phyloP scores from a whole-genome alignment of 139 green algal genomes.

The Chlamydomonas incerta region DNA sequence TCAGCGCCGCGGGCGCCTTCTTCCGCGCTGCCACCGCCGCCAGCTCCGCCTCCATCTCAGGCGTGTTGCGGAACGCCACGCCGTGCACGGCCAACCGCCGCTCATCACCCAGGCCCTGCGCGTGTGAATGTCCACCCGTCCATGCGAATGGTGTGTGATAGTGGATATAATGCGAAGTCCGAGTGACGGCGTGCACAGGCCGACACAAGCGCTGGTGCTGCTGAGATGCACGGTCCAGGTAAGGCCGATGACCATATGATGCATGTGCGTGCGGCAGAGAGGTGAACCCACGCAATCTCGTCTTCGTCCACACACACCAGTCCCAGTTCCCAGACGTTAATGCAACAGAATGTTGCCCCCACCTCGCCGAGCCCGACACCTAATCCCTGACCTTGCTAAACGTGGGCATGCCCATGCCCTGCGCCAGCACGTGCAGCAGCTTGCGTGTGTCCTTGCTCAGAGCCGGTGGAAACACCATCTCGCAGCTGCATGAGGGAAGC shows the following conservation, averaged over 20 bases:
- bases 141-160: too few species aligned
- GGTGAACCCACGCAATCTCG: too few species aligned
- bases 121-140: neutral
- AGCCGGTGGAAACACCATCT: neutral
- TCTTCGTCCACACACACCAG: too few species aligned
- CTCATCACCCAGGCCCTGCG: conserved; percentile 21
- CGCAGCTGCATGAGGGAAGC: neutral
- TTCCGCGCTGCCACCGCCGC: conserved; percentile 13
- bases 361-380: neutral
- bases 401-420: conserved; percentile 6
- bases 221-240: too few species aligned
- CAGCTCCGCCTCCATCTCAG: conserved; percentile 37
- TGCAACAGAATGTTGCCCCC: neutral
- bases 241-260: too few species aligned
- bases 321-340: neutral
- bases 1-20: neutral
- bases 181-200: too few species aligned
- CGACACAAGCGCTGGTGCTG: too few species aligned
- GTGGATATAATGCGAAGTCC: too few species aligned
- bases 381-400: conserved; percentile 26
- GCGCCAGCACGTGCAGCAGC: conserved; percentile 15
- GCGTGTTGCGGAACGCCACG: neutral
- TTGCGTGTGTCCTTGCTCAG: conserved; percentile 31
- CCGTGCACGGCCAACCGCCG: conserved; percentile 26
- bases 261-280: neutral